These are phyloP conservation scores for Neospermospora avenae DNA, from an alignment of 2,329 filamentous ascomycete genomes.

Conservation along the genomic window DNA sequence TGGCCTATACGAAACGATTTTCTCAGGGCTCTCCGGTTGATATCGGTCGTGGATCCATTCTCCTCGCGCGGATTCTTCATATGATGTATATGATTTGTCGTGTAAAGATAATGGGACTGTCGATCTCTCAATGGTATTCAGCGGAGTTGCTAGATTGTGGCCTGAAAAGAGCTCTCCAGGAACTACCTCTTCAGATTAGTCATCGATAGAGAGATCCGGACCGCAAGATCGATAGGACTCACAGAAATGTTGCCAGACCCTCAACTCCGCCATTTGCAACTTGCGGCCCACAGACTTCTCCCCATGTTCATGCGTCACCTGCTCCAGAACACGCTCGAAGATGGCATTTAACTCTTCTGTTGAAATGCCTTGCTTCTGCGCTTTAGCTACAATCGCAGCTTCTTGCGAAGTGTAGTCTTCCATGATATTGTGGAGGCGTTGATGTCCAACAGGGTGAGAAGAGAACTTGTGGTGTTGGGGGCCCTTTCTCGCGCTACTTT, in stretches of 20 bases:
- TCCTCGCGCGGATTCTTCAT: not conserved
- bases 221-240: not conserved
- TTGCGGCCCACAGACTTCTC: not conserved
- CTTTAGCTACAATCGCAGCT: not conserved
- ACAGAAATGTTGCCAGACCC: constrained; percentile 15
- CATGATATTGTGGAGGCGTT: not conserved
- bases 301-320: not conserved
- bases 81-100: not conserved
- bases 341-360: not conserved
- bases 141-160: not conserved
- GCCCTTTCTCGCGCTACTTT: not conserved
- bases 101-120: not conserved
- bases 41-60: constrained; percentile 5
- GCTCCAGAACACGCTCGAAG: not conserved
- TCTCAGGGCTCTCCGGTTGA: not conserved
- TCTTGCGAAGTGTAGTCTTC: not conserved
- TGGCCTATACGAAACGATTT: not conserved
- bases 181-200: constrained; percentile 1
- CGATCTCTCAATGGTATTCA: not conserved
- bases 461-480: not conserved
- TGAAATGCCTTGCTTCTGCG: not conserved
- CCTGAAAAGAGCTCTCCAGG: not conserved
- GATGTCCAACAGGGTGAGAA: not conserved
- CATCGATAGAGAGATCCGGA: too few species aligned
- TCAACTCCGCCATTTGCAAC: constrained; percentile 9